These are phyloP conservation scores for Leptographium galeiforme DNA, from an alignment of 2,329 filamentous ascomycete species.

Conservation along the genomic window DNA sequence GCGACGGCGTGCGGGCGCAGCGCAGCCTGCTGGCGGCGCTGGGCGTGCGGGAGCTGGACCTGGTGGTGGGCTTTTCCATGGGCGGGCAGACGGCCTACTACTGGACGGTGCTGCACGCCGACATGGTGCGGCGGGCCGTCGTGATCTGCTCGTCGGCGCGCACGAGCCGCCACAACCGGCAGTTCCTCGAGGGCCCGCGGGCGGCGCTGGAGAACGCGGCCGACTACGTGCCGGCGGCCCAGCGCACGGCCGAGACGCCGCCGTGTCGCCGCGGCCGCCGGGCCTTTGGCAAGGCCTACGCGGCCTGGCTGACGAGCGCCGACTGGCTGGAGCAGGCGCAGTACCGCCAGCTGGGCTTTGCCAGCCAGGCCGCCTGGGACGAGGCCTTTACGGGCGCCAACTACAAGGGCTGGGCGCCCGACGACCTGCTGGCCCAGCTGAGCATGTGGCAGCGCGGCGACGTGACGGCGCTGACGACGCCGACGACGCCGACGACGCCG, in stretches of 20 bases:
- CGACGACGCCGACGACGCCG: constrained; percentile 29
- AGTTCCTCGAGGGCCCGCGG: constrained; percentile 41
- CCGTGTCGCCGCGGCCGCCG: constrained; percentile 35
- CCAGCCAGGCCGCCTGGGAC: constrained; percentile 61
- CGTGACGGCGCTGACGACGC: constrained; percentile 28
- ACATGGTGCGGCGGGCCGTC: constrained; percentile 31
- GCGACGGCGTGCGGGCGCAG: constrained; percentile 39
- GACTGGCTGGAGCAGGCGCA: constrained; percentile 61
- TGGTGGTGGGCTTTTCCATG: constrained; percentile 43
- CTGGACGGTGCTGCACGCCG: constrained; percentile 33
- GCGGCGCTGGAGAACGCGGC: constrained; percentile 28
- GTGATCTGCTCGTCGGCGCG: constrained; percentile 36
- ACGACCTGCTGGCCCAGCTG: constrained; percentile 28
- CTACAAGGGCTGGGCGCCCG: constrained; percentile 27
- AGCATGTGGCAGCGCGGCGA: constrained; percentile 69
- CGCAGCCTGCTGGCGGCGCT: constrained; percentile 26
- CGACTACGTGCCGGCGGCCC: constrained; percentile 20
- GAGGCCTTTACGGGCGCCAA: constrained; percentile 63
- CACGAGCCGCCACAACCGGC: constrained; percentile 38
- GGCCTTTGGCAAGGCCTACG: constrained; percentile 62
- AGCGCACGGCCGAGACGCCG: constrained; percentile 29
- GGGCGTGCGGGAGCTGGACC: constrained; percentile 26
- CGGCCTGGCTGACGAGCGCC: constrained; percentile 71
- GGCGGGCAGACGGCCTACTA: constrained; percentile 41
- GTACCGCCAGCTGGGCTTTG: constrained; percentile 53